Percentiles rank a stretch among this genome's conserved stretches.
These are phyloP conservation scores for Heliosperma pusillum DNA, from an alignment of 148 eudicot genomes.

Conservation along the genomic window DNA sequence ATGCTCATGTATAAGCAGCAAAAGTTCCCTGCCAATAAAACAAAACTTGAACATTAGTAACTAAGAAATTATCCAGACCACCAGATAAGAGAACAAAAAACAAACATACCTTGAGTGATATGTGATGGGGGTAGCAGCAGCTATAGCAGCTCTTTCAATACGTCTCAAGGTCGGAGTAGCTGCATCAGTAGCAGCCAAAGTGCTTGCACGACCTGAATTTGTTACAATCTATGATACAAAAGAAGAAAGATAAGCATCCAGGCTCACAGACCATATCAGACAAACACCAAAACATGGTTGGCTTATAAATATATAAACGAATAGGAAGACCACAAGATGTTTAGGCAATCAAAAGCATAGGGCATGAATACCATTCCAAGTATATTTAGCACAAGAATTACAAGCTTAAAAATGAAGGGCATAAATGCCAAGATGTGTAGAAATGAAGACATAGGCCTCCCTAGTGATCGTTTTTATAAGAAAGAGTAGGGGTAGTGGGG, in stretches of 20 bases:
- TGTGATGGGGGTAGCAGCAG: slow-evolving; percentile 95
- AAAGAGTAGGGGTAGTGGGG: background rate
- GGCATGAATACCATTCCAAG: background rate
- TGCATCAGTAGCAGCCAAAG: slow-evolving; percentile 95
- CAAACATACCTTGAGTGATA: slow-evolving; percentile 69
- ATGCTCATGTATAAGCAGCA: slow-evolving; percentile 88
- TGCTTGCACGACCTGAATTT: slow-evolving; percentile 94
- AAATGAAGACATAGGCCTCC: background rate
- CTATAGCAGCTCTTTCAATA: slow-evolving; percentile 98
- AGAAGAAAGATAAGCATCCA: background rate
- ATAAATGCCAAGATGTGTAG: too few species aligned
- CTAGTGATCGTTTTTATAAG: background rate
- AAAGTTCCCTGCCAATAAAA: slow-evolving; percentile 68
- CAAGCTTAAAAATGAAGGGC: background rate
- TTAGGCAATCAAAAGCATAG: background rate
- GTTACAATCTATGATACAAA: slow-evolving; percentile 65
- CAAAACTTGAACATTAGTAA: slow-evolving; percentile 10
- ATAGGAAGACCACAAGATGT: background rate
- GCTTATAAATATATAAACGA: background rate
- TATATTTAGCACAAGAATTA: background rate
- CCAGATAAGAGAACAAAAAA: slow-evolving; percentile 12
- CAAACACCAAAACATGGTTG: slow-evolving; percentile 1
- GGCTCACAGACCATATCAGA: background rate
- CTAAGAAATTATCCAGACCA: slow-evolving; percentile 1
- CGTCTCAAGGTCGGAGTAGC: slow-evolving; percentile 94